phyloP scores from a whole-genome alignment of 257 asterid genomes.

The Echium plantagineum region DNA sequence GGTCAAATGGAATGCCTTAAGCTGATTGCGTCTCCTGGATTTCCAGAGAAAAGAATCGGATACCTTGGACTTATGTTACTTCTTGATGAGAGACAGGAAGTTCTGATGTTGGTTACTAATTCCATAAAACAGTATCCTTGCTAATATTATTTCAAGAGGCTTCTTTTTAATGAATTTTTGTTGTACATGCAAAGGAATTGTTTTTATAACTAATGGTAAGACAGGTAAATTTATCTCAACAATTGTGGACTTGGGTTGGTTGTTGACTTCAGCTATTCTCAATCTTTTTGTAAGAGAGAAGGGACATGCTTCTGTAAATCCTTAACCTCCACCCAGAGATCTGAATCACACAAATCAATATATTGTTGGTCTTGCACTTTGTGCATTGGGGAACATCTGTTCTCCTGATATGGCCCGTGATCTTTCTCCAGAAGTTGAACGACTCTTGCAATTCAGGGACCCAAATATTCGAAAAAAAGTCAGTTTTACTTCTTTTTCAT shows the following conservation, averaged over 20 bases:
- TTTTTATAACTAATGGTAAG: too few species aligned
- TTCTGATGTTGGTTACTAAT: constrained; percentile 93
- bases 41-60: constrained; percentile 97
- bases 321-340: constrained; percentile 73
- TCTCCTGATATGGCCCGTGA: constrained; percentile 99
- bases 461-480: constrained; percentile 96
- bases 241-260: not conserved
- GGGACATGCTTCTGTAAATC: constrained; percentile 2
- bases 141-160: not conserved
- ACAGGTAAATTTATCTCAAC: not conserved
- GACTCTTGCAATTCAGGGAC: constrained; percentile 87
- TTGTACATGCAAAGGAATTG: too few species aligned
- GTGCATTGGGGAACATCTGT: constrained; percentile 94
- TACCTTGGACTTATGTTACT: constrained; percentile 98
- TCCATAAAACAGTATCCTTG: constrained; percentile 93
- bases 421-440: constrained; percentile 97
- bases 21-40: constrained; percentile 89
- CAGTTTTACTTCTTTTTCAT: constrained; percentile 12
- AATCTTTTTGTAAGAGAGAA: not conserved
- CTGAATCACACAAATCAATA: constrained; percentile 92
- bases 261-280: not conserved
- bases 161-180: too few species aligned
- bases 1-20: constrained; percentile 99
- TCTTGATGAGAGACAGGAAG: constrained; percentile 99
- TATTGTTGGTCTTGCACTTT: constrained; percentile 97